A percentile compares a stretch with the other conserved stretches of the same genome.
Conservation (phyloP, 495 filamentous ascomycete species). For the Trichodelitschia bisporula region DNA sequence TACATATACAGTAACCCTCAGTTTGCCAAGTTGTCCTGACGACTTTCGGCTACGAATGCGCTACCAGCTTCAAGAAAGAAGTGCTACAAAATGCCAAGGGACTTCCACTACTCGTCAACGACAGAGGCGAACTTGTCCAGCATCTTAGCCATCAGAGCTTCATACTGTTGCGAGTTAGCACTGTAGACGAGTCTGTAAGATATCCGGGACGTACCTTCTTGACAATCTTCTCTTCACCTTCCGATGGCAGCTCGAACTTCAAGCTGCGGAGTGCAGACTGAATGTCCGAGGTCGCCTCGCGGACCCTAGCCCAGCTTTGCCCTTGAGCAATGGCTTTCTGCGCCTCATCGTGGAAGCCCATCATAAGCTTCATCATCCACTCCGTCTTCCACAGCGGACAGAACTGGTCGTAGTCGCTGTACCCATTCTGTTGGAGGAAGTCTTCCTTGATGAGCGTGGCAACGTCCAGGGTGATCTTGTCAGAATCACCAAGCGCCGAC, state of each 20-base stretch:
- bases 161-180: constrained; percentile 34
- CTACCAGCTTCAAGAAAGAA: too few relatives aligned
- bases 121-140: constrained; percentile 88
- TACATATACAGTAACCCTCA: too few relatives aligned
- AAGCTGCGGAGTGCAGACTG: constrained; percentile 62
- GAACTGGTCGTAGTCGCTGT: constrained; percentile 97
- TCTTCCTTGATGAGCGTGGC: constrained; percentile 88
- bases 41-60: too few relatives aligned
- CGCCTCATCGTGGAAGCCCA: constrained; percentile 90
- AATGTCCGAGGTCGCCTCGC: constrained; percentile 70
- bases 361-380: constrained; percentile 99
- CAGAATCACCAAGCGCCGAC: constrained; percentile 78
- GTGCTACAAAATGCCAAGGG: too few relatives aligned
- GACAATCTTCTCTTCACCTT: constrained; percentile 46
- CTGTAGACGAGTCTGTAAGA: not conserved
- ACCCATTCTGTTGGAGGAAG: constrained; percentile 97
- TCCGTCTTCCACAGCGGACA: constrained; percentile 98
- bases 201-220: constrained; percentile 39
- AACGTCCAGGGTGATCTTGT: constrained; percentile 96
- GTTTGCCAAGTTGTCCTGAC: too few relatives aligned
- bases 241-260: constrained; percentile 82
- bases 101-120: constrained; percentile 71
- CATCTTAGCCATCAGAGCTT: constrained; percentile 74
- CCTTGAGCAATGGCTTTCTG: constrained; percentile 87
- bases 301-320: constrained; percentile 71